Percentiles rank a stretch among this genome's conserved stretches.
Conservation (phyloP, 2,329 filamentous ascomycete genomes). For the Penicillium brasilianum region DNA sequence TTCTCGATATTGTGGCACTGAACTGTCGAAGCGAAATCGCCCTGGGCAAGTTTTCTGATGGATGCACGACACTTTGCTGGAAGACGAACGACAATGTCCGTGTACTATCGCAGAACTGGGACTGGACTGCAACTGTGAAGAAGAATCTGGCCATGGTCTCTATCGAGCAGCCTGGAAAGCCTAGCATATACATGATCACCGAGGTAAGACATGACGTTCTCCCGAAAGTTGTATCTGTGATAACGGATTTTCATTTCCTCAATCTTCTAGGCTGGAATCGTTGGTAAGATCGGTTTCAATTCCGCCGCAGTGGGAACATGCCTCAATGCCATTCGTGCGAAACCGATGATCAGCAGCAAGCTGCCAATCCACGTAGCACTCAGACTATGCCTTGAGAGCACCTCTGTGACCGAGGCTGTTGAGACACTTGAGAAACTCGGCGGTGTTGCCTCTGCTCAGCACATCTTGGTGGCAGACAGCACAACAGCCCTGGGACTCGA, state of each 20-base stretch:
- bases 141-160: constrained; percentile 58
- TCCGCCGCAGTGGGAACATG: constrained; percentile 61
- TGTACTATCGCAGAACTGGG: constrained; percentile 63
- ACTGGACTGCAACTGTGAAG: constrained; percentile 61
- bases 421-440: constrained; percentile 48
- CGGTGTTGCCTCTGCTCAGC: constrained; percentile 61
- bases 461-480: constrained; percentile 60
- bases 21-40: constrained; percentile 66
- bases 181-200: constrained; percentile 60
- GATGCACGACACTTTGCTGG: constrained; percentile 63
- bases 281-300: constrained; percentile 72
- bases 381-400: constrained; percentile 59
- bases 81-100: constrained; percentile 42
- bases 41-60: constrained; percentile 62
- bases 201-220: constrained; percentile 41
- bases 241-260: not conserved
- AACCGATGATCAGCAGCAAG: constrained; percentile 57
- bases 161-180: constrained; percentile 53
- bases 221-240: not conserved
- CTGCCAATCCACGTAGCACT: constrained; percentile 68
- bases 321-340: constrained; percentile 65
- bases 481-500: constrained; percentile 36
- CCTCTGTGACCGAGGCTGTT: constrained; percentile 54
- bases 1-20: constrained; percentile 61
- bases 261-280: constrained; percentile 53